Evolutionary conservation across 768 basidiomycete genomes (phyloP), one percentile per base, ranked within the genome.

Genomic region (Podaxis carcinomalis): DNA sequence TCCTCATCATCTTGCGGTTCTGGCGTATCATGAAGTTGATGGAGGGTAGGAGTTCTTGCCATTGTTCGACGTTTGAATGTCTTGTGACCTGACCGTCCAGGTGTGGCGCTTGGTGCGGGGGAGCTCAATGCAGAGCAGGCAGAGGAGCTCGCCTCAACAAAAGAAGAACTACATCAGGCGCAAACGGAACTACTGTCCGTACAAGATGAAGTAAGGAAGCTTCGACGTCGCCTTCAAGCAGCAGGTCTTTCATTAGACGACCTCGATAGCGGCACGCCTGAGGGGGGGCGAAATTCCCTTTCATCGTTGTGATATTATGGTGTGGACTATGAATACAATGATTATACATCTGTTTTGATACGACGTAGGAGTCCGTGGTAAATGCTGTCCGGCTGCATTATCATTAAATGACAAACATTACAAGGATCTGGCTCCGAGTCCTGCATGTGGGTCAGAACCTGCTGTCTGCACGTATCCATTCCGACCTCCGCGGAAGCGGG

Each of bases 21-120:
- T 92, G 92, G 92, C 80, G 92, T 25, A 75, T 93, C 35, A 82
- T 93, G 25, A 91, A 92, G 68, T 77, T 93, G 11, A 85, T 91
- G 36, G 75, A 77, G 72, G 76, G 78, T 82, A 47, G 35, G 37
- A 19, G 23, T 14, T 35, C 23, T 55, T 50, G 10, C 46, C 44
- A 19, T 57, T 10, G 5, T 11, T 6, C 54, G n/a, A 57, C 50
- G 25, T 11, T 16, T 19, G 9, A 32, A 39, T 14, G 23, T 56
- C 13, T 60, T 16, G 51, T 19, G 49, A 49, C 37, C 64, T 35
- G 63, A 57, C 40, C 60, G 23, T 53, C 42, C 39, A 90, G 90
- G 90, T 46, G 82, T 93, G 37, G 84, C 90, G 2, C 83, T 92
- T 46, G 88, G 90, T 11, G 85, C 88, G 0, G 88, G 85, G 11